Evolutionary conservation across 768 basidiomycete species (phyloP).

Genomic region (Russula sp.): DNA sequence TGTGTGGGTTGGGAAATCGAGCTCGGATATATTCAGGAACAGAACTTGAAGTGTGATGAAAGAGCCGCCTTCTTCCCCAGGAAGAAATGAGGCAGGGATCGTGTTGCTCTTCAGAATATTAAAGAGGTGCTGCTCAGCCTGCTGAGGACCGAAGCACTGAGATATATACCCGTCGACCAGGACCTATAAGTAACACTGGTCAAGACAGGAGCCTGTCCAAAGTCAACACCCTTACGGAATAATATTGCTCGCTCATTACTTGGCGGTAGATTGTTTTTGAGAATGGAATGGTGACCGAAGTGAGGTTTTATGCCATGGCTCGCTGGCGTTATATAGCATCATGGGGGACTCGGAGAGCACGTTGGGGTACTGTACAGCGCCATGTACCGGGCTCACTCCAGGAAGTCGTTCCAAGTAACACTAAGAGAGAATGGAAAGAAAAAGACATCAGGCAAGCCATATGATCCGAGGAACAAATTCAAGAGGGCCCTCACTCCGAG

Average conservation of each 20-base stretch:
- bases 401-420: too few relatives aligned
- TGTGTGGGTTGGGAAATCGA: too few relatives aligned
- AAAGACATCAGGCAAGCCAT: too few relatives aligned
- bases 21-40: not conserved
- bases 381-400: too few relatives aligned
- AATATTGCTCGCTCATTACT: not conserved
- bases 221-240: not conserved
- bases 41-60: not conserved
- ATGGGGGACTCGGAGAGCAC: too few relatives aligned
- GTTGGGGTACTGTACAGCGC: too few relatives aligned
- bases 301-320: too few relatives aligned
- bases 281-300: too few relatives aligned
- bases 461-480: too few relatives aligned
- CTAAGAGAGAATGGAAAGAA: too few relatives aligned
- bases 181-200: not conserved
- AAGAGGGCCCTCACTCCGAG: too few relatives aligned
- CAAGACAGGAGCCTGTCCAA: not conserved
- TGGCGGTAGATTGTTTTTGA: not conserved
- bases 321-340: too few relatives aligned
- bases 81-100: not conserved
- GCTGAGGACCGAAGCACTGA: not conserved
- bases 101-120: not conserved
- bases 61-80: not conserved
- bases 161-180: constrained; percentile 23
- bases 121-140: not conserved